These are phyloP conservation scores for Coemansia sp. DNA, from an alignment of 192 early-diverging fungal species.

Conservation along the genomic window DNA sequence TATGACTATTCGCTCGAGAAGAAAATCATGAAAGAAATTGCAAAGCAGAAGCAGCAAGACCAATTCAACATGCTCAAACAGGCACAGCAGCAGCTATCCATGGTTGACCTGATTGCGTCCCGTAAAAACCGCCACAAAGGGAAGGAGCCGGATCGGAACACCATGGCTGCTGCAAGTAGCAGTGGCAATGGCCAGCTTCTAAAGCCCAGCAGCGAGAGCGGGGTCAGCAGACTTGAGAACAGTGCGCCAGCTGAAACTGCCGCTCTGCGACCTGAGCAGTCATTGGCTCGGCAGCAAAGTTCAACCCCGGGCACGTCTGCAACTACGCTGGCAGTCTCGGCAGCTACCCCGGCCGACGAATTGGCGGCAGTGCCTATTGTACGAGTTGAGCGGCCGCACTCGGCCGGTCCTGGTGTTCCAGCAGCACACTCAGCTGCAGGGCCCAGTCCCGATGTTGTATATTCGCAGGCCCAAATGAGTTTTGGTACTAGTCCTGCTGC, in stretches of 20 bases:
- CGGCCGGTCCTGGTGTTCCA: constrained; percentile 18
- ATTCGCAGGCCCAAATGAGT: neutral
- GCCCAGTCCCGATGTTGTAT: neutral
- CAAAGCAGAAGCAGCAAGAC: constrained; percentile 48
- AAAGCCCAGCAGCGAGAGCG: constrained; percentile 44
- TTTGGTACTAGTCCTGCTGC: neutral
- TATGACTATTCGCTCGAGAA: constrained; percentile 57
- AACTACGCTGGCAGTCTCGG: neutral
- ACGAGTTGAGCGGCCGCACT: constrained; percentile 30
- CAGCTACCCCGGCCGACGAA: constrained; percentile 2
- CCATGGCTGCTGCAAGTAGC: neutral
- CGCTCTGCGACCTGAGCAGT: neutral
- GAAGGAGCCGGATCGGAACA: constrained; percentile 39
- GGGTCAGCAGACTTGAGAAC: constrained; percentile 17
- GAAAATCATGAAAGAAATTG: constrained; percentile 54
- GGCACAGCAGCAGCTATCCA: constrained; percentile 53
- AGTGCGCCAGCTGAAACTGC: neutral
- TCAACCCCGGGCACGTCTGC: neutral
- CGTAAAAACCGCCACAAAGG: constrained; percentile 52
- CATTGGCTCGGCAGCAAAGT: neutral
- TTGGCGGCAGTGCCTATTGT: neutral
- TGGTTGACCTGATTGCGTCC: constrained; percentile 56
- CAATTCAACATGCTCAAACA: constrained; percentile 44
- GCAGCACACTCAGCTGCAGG: neutral
- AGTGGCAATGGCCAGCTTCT: constrained; percentile 3